phyloP scores from a whole-genome alignment of 1,284 basidiomycete species.

The Ceratobasidium sp. region DNA sequence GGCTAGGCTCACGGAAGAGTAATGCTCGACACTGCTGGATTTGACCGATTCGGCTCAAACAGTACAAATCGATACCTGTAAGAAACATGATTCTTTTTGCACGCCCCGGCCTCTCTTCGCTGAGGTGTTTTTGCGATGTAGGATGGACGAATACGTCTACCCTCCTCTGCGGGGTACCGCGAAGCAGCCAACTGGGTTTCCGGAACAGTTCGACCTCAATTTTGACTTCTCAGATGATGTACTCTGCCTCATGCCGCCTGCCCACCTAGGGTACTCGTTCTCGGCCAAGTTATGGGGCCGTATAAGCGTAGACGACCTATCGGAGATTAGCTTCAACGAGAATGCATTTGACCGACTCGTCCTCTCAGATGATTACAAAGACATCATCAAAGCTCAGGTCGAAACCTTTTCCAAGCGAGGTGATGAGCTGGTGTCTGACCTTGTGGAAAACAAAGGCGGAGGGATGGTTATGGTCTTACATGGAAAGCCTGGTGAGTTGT shows the following conservation, averaged over 20 bases:
- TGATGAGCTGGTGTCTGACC: not conserved
- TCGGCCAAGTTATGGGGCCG: constrained; percentile 16
- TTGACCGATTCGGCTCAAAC: constrained; percentile 9
- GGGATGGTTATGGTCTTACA: constrained; percentile 27
- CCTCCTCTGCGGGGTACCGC: not conserved
- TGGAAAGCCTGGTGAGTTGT: constrained; percentile 21
- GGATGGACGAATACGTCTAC: constrained; percentile 1
- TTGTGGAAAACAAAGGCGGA: not conserved
- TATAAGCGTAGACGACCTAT: constrained; percentile 19
- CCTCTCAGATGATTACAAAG: constrained; percentile 18
- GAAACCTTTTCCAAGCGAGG: not conserved
- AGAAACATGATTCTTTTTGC: no score
- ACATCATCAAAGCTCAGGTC: constrained; percentile 28
- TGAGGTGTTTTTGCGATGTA: not conserved
- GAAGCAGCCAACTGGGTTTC: constrained; percentile 3
- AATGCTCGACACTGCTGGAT: constrained; percentile 17
- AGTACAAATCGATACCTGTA: not conserved
- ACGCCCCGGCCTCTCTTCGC: not conserved
- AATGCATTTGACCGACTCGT: constrained; percentile 27
- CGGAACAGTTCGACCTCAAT: constrained; percentile 21
- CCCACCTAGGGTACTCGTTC: constrained; percentile 29
- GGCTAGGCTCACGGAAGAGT: constrained; percentile 24
- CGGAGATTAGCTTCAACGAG: constrained; percentile 6
- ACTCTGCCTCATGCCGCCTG: constrained; percentile 25
- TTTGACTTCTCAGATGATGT: constrained; percentile 18